phyloP scores from a whole-genome alignment of 306 rosid genomes.

The Arachis stenosperma region DNA sequence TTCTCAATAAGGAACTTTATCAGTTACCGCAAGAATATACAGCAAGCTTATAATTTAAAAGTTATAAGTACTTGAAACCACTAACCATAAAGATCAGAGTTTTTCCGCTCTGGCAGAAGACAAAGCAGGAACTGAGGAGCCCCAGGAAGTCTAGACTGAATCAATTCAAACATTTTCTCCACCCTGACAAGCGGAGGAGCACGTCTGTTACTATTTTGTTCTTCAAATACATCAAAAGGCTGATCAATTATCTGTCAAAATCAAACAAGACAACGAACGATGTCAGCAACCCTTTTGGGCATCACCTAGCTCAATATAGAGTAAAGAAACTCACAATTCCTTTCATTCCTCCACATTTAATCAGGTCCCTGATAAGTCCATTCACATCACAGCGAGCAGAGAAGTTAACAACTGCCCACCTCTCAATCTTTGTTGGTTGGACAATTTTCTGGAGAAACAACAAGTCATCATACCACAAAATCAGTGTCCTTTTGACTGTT shows the following conservation, averaged over 20 bases:
- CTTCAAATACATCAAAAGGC: constrained; percentile 70
- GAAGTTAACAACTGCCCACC: constrained; percentile 87
- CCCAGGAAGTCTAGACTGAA: constrained; percentile 72
- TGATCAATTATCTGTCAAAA: constrained; percentile 52
- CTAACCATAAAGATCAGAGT: constrained; percentile 88
- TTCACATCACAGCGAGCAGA: constrained; percentile 78
- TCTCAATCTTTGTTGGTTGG: constrained; percentile 58
- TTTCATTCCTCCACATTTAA: constrained; percentile 70
- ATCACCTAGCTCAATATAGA: neutral
- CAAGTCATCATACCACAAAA: neutral
- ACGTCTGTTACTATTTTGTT: constrained; percentile 63
- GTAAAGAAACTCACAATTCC: constrained; percentile 71
- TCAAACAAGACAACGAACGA: neutral
- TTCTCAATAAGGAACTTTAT: neutral
- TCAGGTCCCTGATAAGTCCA: constrained; percentile 64
- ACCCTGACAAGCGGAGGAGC: constrained; percentile 81
- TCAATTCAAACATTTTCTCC: constrained; percentile 75
- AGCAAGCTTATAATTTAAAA: neutral
- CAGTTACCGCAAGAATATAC: neutral
- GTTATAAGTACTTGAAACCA: neutral
- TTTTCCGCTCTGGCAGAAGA: constrained; percentile 87
- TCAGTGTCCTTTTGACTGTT: neutral
- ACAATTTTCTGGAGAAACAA: constrained; percentile 61
- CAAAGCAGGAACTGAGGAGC: constrained; percentile 79
- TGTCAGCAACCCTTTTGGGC: neutral